Evolutionary conservation across 176 grass and related monocot genomes (phyloP), one percentile per base, ranked within the genome.

Genomic region (Eremochloa ophiuroides): DNA sequence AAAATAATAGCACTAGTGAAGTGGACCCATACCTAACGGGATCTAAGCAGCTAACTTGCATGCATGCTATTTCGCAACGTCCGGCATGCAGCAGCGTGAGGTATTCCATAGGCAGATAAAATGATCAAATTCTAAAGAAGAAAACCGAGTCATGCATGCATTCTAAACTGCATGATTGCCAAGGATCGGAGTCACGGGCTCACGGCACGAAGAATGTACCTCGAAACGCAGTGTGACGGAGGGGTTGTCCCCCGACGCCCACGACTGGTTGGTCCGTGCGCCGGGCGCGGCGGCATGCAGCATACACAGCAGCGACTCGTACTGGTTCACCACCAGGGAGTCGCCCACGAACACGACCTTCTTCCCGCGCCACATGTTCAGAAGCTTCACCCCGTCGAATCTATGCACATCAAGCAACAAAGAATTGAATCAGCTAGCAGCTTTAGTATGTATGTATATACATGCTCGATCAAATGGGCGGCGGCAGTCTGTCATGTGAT

Each of bases 311-410:
- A 97, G 66, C 80, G 94, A 97, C 46, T 91, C 87, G 80, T 87
- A 97, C 80, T 97, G 94, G 80, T 97, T 92, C 64, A 89, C 50
- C 80, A 88, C 93, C 77, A 97, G 48, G 17, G 92, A 97, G 85
- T 97, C 94, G 2, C 94, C 94, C n/a, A 97, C 92, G 81, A 97
- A 94, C 92, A 87, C 85, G 17, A 97, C 82, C 65, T 77, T 92
- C 91, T 97, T 94, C 35, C 92, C 87, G 15, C n/a, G 56, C 92
- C 90, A 90, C 47, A 56, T 83, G 78, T 63, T 43, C 18, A 97
- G 62, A 23, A 97, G 76, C 47, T 71, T 74, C 66, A 69, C 7
- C 50, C 94, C 94, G 56, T 97, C 89, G 74, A 97, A 97, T 65
- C 94, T 97, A 12, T 35, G 40, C 8, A 56, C 53, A 1, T 15